A percentile compares a stretch with the other conserved stretches of the same genome.
Evolutionary conservation across 495 filamentous ascomycete genomes (phyloP).

Genomic region (Talaromyces wortmannii): DNA sequence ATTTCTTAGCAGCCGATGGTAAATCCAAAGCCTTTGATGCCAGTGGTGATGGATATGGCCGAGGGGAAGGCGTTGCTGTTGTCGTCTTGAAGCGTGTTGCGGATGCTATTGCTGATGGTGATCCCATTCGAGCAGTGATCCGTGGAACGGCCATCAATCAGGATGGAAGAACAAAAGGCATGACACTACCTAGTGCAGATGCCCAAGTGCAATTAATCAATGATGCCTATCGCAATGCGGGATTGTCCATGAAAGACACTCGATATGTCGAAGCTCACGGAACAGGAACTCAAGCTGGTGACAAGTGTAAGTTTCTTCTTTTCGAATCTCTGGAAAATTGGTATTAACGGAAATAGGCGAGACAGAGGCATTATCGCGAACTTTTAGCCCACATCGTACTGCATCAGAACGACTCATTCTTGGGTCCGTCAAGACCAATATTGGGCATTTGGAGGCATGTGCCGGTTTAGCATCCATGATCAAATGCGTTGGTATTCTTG

Average conservation of each 20-base stretch:
- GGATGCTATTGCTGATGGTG: constrained; percentile 26
- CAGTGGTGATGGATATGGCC: constrained; percentile 33
- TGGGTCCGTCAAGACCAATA: constrained; percentile 33
- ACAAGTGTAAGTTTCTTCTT: constrained; percentile 2
- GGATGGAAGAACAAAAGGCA: constrained; percentile 22
- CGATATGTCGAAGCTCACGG: constrained; percentile 35
- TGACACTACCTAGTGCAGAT: constrained; percentile 17
- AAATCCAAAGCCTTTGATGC: constrained; percentile 27
- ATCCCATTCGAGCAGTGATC: constrained; percentile 38
- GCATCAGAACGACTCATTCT: constrained; percentile 12
- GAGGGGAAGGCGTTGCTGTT: constrained; percentile 35
- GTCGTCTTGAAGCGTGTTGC: constrained; percentile 33
- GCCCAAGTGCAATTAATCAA: constrained; percentile 13
- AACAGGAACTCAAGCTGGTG: constrained; percentile 14
- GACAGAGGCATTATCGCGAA: neutral
- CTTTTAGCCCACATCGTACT: neutral
- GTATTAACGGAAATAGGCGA: neutral
- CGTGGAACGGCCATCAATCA: constrained; percentile 20
- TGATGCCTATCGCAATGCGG: constrained; percentile 7
- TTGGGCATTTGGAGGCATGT: constrained; percentile 40
- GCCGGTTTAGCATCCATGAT: constrained; percentile 33
- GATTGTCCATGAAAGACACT: constrained; percentile 5
- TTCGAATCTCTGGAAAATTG: neutral
- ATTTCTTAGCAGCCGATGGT: constrained; percentile 18
- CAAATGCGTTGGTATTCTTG: constrained; percentile 24